Evolutionary conservation across 2,329 filamentous ascomycete genomes (phyloP).

Genomic region (Nakataea oryzae): DNA sequence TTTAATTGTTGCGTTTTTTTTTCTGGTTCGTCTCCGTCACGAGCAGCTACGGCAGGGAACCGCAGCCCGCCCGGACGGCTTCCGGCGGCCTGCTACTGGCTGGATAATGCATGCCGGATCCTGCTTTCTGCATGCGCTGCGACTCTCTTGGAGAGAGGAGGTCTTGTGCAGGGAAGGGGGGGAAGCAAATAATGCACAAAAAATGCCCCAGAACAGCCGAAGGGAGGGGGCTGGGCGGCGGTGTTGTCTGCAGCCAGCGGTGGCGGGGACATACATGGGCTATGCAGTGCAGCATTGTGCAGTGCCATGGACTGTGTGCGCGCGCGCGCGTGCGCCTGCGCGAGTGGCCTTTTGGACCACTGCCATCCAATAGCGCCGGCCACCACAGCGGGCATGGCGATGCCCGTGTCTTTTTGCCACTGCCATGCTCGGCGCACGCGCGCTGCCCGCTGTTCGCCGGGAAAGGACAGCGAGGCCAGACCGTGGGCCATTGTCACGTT

Average conservation of each 20-base stretch:
- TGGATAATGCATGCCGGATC: slow-evolving; percentile 1
- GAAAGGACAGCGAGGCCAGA: neutral
- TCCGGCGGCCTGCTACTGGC: neutral
- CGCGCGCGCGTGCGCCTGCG: too few species aligned
- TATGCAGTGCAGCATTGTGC: too few species aligned
- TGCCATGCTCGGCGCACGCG: neutral
- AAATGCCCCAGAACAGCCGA: neutral
- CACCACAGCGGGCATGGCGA: neutral
- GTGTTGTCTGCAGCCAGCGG: too few species aligned
- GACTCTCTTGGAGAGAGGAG: too few species aligned
- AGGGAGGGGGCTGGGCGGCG: neutral
- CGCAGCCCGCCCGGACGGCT: neutral
- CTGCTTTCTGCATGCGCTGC: neutral
- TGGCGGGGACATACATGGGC: too few species aligned
- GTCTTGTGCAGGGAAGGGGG: neutral
- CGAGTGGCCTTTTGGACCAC: neutral
- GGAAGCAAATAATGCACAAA: neutral
- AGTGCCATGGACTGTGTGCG: neutral
- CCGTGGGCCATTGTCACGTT: neutral
- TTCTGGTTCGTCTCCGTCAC: neutral
- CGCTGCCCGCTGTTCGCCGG: neutral
- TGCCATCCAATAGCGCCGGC: neutral
- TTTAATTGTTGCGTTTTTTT: too few species aligned
- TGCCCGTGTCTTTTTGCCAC: neutral
- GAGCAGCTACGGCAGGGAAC: neutral